Evolutionary conservation across 768 basidiomycete species (phyloP), one percentile per base, ranked within the genome.

Genomic region (Infundibulicybe gibba): DNA sequence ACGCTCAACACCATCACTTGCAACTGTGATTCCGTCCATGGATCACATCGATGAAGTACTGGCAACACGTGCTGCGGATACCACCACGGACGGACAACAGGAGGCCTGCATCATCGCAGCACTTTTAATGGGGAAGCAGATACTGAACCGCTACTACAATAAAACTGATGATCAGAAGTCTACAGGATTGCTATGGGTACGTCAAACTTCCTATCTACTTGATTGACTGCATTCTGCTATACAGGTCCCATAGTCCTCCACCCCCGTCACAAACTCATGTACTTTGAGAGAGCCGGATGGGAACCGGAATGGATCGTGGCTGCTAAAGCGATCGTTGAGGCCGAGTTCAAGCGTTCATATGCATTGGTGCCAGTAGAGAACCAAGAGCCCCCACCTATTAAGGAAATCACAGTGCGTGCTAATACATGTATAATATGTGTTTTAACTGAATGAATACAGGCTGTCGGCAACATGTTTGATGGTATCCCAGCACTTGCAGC

Each of bases 221-320:
- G n/a, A n/a, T 19, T n/a, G 17, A 19, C n/a, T 14, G 10, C n/a
- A n/a, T n/a, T 38, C n/a, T 38, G 17, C 14, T 19, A n/a, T n/a
- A n/a, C 19, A 30, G n/a, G 16, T 17, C 5, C 11, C 16, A 20
- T 19, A 71, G 68, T 70, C 14, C 58, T 70, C 3, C 68, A 70
- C 44, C 68, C 68, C 0, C 44, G 47, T 0, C 57, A 68, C 57
- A 70, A 70, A 52, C 54, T 67, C 1, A 42, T 50, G 8, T 70
- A 70, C 50, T 69, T 70, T 49, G 43, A 52, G 20, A 50, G 51
- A 2, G 49, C 54, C 6, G 42, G 48, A 1, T 69, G 66, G 66
- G 44, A 51, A 3, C 19, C 44, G 0, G 43, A 45, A 2, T 70
- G 67, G 64, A 61, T 68, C 30, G 31, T 49, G 1, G 51, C 47